phyloP scores from a whole-genome alignment of 2,329 filamentous ascomycete species.

The Coniochaeta sp. region DNA sequence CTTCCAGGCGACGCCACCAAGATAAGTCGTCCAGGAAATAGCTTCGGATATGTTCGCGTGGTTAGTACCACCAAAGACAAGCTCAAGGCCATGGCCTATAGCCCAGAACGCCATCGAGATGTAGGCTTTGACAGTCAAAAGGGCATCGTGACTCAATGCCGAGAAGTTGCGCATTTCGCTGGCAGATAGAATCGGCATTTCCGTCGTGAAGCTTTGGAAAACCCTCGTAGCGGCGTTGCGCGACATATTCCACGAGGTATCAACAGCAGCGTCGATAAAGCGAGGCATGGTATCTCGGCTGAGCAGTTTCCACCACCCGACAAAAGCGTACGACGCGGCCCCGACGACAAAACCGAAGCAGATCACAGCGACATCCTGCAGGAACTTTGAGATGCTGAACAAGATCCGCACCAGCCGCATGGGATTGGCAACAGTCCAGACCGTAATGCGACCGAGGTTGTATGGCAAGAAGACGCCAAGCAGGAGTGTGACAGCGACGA shows the following conservation, averaged over 20 bases:
- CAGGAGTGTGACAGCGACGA: conserved; percentile 82
- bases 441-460: conserved; percentile 76
- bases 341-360: conserved; percentile 48
- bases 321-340: conserved; percentile 16
- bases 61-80: conserved; percentile 31
- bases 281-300: conserved; percentile 26
- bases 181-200: conserved; percentile 41
- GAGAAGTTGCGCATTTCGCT: conserved; percentile 71
- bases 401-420: conserved; percentile 66
- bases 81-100: conserved; percentile 29
- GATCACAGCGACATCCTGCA: conserved; percentile 69
- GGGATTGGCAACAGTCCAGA: conserved; percentile 75
- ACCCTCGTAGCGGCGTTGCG: conserved; percentile 38
- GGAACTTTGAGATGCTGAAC: conserved; percentile 67
- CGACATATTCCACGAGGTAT: conserved; percentile 32
- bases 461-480: conserved; percentile 87
- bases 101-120: conserved; percentile 32
- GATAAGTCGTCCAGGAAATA: conserved; percentile 13
- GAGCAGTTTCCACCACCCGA: conserved; percentile 16
- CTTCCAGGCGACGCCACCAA: conserved; percentile 13
- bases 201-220: conserved; percentile 39
- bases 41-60: conserved; percentile 20
- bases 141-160: conserved; percentile 64
- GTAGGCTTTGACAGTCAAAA: conserved; percentile 52
- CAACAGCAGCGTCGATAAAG: conserved; percentile 5